These are phyloP conservation scores for Porogramme epimiltina DNA, from an alignment of 1,284 basidiomycete genomes.

Conservation along the genomic window DNA sequence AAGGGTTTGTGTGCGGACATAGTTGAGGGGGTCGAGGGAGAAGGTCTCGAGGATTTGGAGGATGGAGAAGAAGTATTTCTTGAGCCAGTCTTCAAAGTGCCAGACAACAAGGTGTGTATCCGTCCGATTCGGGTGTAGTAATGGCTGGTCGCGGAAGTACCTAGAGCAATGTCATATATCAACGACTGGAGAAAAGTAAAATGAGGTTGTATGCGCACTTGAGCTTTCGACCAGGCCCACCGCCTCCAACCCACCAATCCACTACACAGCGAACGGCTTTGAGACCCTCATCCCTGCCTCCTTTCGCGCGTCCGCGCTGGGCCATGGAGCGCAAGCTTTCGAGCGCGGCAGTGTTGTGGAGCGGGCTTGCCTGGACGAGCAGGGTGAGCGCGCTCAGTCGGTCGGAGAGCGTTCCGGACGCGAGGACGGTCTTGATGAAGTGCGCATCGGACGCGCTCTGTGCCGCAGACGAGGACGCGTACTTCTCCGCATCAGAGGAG, in stretches of 20 bases:
- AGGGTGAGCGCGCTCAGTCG: constrained; percentile 91
- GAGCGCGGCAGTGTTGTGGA: constrained; percentile 86
- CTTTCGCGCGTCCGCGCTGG: constrained; percentile 76
- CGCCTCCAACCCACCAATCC: constrained; percentile 97
- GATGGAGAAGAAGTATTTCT: constrained; percentile 94
- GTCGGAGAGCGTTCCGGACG: constrained; percentile 91
- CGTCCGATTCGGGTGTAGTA: constrained; percentile 67
- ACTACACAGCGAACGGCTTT: constrained; percentile 90
- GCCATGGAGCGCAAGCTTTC: constrained; percentile 80
- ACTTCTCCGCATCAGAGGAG: constrained; percentile 48
- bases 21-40: constrained; percentile 86
- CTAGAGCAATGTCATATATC: constrained; percentile 43
- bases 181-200: no score
- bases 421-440: constrained; percentile 85
- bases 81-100: constrained; percentile 97
- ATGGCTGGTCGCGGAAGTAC: constrained; percentile 92
- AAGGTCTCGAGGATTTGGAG: constrained; percentile 91
- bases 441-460: constrained; percentile 65
- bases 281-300: constrained; percentile 88
- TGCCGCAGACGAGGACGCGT: constrained; percentile 41
- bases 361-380: constrained; percentile 87
- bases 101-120: constrained; percentile 81
- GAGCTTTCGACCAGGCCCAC: constrained; percentile 80
- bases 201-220: constrained; percentile 58
- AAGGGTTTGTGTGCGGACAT: constrained; percentile 69